Evolutionary conservation across 495 filamentous ascomycete species (phyloP).

Genomic region (Aspergillus affinis): DNA sequence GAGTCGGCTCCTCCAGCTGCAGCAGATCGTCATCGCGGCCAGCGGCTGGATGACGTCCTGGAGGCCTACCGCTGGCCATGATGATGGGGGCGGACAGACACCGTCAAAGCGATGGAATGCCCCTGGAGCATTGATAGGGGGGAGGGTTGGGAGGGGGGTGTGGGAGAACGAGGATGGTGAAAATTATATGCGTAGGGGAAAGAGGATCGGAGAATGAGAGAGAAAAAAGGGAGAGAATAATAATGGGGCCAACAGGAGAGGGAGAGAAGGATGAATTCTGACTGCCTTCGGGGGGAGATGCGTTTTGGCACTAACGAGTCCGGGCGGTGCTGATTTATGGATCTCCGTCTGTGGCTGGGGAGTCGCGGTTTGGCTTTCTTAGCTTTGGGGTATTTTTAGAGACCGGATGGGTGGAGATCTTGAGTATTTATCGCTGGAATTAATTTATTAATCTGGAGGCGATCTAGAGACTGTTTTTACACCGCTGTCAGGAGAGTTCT

Average conservation of each 20-base stretch:
- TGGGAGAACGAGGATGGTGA: background rate
- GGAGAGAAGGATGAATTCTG: constrained; percentile 13
- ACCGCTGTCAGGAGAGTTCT: too few relatives aligned
- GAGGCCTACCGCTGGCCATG: constrained; percentile 64
- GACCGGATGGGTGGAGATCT: background rate
- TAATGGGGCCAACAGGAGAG: background rate
- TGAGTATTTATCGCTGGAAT: too few relatives aligned
- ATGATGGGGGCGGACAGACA: constrained; percentile 43
- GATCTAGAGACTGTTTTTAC: too few relatives aligned
- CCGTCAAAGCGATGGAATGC: constrained; percentile 34
- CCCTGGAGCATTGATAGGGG: constrained; percentile 49
- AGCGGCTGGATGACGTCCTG: constrained; percentile 57
- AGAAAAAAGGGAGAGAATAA: background rate
- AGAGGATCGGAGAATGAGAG: too few relatives aligned
- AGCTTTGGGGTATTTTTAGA: background rate
- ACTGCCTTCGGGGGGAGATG: constrained; percentile 13
- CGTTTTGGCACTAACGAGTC: constrained; percentile 1
- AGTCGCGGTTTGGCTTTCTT: background rate
- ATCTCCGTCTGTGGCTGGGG: constrained; percentile 18
- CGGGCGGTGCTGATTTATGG: constrained; percentile 11
- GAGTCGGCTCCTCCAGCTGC: constrained; percentile 66
- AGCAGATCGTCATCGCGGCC: constrained; percentile 68
- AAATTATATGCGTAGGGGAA: too few relatives aligned
- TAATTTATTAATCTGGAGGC: too few relatives aligned
- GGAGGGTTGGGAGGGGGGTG: constrained; percentile 4